Conservation (phyloP, 768 basidiomycete genomes). For the Arthromyces matolae region DNA sequence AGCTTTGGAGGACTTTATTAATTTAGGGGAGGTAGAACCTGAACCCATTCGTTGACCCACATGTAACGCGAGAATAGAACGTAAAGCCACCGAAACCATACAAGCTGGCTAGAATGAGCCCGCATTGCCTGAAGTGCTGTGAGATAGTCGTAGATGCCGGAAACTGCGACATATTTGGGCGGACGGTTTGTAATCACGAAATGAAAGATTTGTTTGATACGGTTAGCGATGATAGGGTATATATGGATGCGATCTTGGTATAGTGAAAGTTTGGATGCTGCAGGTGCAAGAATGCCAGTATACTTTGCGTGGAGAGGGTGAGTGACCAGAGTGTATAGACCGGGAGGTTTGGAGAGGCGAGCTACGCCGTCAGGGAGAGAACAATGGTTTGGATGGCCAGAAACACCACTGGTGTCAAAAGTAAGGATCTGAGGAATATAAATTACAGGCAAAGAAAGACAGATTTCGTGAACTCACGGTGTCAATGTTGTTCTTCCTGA, state of each 20-base stretch:
- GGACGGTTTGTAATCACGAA: neutral
- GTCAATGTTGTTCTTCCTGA: constrained; percentile 55
- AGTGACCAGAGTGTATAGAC: constrained; percentile 59
- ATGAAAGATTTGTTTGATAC: neutral
- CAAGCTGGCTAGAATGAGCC: constrained; percentile 70
- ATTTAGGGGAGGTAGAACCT: constrained; percentile 29
- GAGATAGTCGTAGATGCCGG: constrained; percentile 52
- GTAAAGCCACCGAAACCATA: constrained; percentile 90
- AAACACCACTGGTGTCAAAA: constrained; percentile 75
- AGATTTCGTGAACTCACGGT: constrained; percentile 42
- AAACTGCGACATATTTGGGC: constrained; percentile 46
- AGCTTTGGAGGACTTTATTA: too few species aligned
- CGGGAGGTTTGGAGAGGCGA: constrained; percentile 36
- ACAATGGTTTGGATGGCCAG: constrained; percentile 84
- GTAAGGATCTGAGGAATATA: constrained; percentile 64
- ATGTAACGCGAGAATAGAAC: constrained; percentile 79
- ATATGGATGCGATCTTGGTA: constrained; percentile 10
- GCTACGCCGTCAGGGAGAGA: constrained; percentile 59
- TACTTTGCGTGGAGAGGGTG: constrained; percentile 60
- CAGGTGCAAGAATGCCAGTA: constrained; percentile 47
- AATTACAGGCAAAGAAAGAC: too few species aligned
- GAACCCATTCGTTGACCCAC: constrained; percentile 88
- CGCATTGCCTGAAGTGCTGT: constrained; percentile 65
- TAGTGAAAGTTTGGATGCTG: constrained; percentile 47
- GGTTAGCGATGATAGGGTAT: neutral